A percentile compares a stretch with the other conserved stretches of the same genome.
These are phyloP conservation scores for Penicillium maclennaniae DNA, from an alignment of 495 filamentous ascomycete species.

Conservation along the genomic window DNA sequence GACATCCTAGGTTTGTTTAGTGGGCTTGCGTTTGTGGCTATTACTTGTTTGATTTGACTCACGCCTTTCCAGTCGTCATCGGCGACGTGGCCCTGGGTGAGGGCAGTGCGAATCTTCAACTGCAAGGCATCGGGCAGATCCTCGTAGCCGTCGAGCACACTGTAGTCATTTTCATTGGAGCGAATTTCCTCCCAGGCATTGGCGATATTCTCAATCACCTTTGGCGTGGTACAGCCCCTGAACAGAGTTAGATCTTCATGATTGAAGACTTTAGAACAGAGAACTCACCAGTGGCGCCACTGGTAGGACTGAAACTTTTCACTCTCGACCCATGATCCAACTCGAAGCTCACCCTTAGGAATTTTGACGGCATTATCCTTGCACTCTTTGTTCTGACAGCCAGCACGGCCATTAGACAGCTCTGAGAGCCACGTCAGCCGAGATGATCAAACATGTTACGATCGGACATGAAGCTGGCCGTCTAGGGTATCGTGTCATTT, in stretches of 20 bases:
- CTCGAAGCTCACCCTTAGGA: slow-evolving; percentile 68
- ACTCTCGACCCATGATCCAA: slow-evolving; percentile 62
- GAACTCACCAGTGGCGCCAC: slow-evolving; percentile 76
- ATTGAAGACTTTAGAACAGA: neutral
- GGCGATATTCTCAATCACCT: slow-evolving; percentile 53
- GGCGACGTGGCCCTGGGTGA: slow-evolving; percentile 69
- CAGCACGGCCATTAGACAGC: slow-evolving; percentile 59
- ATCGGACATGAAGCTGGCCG: neutral
- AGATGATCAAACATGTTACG: neutral
- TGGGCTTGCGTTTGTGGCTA: neutral
- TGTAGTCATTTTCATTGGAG: slow-evolving; percentile 33
- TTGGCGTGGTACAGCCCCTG: slow-evolving; percentile 80
- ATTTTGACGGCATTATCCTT: slow-evolving; percentile 64
- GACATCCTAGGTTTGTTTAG: slow-evolving; percentile 48
- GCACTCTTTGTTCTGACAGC: slow-evolving; percentile 65
- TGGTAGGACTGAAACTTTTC: slow-evolving; percentile 48
- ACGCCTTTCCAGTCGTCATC: slow-evolving; percentile 78
- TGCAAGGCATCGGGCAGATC: slow-evolving; percentile 59
- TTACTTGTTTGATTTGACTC: slow-evolving; percentile 25
- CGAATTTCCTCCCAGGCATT: slow-evolving; percentile 17
- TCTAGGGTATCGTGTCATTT: neutral
- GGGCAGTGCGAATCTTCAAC: slow-evolving; percentile 57
- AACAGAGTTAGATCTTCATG: neutral
- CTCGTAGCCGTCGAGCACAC: slow-evolving; percentile 66
- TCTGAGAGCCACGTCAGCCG: slow-evolving; percentile 46